Evolutionary conservation across 2,329 filamentous ascomycete species (phyloP).

Genomic region (Pseudogymnoascus sp.): DNA sequence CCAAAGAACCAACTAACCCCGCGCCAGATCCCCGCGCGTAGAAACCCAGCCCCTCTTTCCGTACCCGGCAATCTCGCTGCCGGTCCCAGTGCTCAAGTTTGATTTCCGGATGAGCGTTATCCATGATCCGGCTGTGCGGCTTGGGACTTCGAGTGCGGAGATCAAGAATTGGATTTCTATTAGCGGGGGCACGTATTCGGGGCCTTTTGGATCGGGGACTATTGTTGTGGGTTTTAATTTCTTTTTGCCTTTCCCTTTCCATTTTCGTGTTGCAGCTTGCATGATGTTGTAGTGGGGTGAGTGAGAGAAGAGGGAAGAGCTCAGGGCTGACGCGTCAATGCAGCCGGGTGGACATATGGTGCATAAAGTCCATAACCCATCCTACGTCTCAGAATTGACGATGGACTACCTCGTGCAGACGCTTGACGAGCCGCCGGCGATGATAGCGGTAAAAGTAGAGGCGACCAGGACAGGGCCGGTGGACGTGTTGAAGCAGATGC

Average conservation of each 20-base stretch:
- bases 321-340: constrained; percentile 27
- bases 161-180: constrained; percentile 43
- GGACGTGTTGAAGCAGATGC: constrained; percentile 25
- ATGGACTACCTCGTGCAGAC: constrained; percentile 43
- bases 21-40: neutral
- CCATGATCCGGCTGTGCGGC: constrained; percentile 35
- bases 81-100: constrained; percentile 38
- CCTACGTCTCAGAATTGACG: constrained; percentile 27
- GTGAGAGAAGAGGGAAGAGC: constrained; percentile 26
- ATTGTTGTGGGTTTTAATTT: constrained; percentile 28
- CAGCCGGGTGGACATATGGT: constrained; percentile 22
- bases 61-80: constrained; percentile 35
- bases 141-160: constrained; percentile 34
- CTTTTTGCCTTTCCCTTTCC: neutral
- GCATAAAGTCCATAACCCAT: neutral
- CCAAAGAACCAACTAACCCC: neutral
- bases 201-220: constrained; percentile 40
- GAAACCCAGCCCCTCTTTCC: constrained; percentile 13
- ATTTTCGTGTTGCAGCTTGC: no score
- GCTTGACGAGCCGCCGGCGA: constrained; percentile 37
- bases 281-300: no score
- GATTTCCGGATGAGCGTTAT: constrained; percentile 43
- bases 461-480: constrained; percentile 41
- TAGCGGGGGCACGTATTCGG: constrained; percentile 39
- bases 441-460: constrained; percentile 38